Percentiles rank a stretch among this genome's conserved stretches.
Conservation (phyloP, 2,329 filamentous ascomycete genomes). For the Didymella exigua region DNA sequence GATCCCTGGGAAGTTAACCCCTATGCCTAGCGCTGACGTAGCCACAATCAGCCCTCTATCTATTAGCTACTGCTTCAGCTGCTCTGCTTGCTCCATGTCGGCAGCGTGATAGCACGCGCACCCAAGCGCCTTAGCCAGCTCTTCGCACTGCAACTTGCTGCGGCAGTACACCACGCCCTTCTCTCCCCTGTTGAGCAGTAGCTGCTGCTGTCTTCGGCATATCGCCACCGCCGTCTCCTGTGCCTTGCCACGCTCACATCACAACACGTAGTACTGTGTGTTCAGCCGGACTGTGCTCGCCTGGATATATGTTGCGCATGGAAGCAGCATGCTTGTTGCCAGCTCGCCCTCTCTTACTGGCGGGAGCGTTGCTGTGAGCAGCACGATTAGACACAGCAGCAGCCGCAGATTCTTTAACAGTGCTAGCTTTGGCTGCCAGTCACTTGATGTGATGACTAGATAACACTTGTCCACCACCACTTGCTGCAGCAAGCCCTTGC, state of each 20-base stretch:
- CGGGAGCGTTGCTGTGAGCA: slow-evolving; percentile 21
- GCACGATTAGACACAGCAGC: slow-evolving; percentile 11
- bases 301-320: slow-evolving; percentile 16
- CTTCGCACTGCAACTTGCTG: slow-evolving; percentile 17
- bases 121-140: slow-evolving; percentile 9
- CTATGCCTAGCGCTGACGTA: slow-evolving; percentile 22
- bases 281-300: slow-evolving; percentile 17
- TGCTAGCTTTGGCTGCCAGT: not conserved
- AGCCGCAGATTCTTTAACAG: not conserved
- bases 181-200: slow-evolving; percentile 5
- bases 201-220: not conserved
- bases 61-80: slow-evolving; percentile 15
- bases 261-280: slow-evolving; percentile 19
- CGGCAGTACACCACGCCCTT: slow-evolving; percentile 25
- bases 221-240: slow-evolving; percentile 4
- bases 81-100: slow-evolving; percentile 7
- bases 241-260: not conserved
- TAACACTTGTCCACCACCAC: not conserved
- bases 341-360: slow-evolving; percentile 16
- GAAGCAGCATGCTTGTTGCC: slow-evolving; percentile 15
- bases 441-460: not conserved
- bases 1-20: slow-evolving; percentile 26
- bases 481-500: not conserved
- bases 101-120: slow-evolving; percentile 22
- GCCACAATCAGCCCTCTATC: slow-evolving; percentile 23